These are phyloP conservation scores for Pyrenophora graminea DNA, from an alignment of 2,329 filamentous ascomycete species.

Conservation along the genomic window DNA sequence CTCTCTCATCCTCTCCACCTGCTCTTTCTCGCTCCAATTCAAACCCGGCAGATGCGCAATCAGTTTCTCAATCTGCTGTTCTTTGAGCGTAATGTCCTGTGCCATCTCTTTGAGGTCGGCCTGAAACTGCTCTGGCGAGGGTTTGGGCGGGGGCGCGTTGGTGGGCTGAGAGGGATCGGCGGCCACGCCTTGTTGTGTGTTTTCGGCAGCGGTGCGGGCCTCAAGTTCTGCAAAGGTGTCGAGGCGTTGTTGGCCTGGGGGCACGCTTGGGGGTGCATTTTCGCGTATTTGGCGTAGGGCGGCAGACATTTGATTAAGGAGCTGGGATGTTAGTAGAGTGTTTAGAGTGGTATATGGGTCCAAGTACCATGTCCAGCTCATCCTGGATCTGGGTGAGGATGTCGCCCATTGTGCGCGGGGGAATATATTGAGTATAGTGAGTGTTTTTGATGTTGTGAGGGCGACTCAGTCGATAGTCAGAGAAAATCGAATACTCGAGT, in stretches of 20 bases:
- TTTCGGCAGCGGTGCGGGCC: constrained; percentile 28
- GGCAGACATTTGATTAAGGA: constrained; percentile 54
- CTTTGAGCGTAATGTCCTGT: constrained; percentile 75
- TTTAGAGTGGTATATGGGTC: background rate
- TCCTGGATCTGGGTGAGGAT: constrained; percentile 83
- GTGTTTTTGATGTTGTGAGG: no score
- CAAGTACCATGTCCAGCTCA: constrained; percentile 74
- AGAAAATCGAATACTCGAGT: no score
- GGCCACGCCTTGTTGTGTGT: constrained; percentile 16
- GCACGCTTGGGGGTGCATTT: constrained; percentile 48
- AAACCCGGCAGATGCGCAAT: constrained; percentile 77
- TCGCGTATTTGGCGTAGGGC: constrained; percentile 51
- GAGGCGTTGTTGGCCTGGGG: constrained; percentile 50
- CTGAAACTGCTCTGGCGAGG: constrained; percentile 57
- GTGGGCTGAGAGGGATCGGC: constrained; percentile 19
- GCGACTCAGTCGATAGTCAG: background rate
- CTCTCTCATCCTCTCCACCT: constrained; percentile 63
- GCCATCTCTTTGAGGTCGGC: constrained; percentile 73
- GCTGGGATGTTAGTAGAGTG: constrained; percentile 33
- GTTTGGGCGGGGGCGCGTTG: constrained; percentile 15
- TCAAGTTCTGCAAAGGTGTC: constrained; percentile 40
- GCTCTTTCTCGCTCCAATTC: constrained; percentile 76
- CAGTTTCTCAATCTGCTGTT: constrained; percentile 80
- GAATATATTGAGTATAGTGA: background rate
- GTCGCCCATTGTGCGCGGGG: constrained; percentile 63